Percentiles rank a stretch among this genome's conserved stretches.
Conservation (phyloP, 1,139 yeast genomes). For the Protomyces gravidus region DNA sequence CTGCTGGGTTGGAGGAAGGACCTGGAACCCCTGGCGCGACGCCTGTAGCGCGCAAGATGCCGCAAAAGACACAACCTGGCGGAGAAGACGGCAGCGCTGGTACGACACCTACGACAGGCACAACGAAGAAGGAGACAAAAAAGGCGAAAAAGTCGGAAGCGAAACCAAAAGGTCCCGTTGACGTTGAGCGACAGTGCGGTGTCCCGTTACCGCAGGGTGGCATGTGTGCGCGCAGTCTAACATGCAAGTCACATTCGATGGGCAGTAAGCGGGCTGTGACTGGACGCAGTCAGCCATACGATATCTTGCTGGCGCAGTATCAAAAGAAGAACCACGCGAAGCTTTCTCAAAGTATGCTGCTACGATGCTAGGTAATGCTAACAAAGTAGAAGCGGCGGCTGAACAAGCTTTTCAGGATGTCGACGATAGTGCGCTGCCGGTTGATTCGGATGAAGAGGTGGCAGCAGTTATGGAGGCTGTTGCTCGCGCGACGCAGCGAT, state of each 20-base stretch:
- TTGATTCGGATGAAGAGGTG: slow-evolving; percentile 83
- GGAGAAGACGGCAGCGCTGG: background rate
- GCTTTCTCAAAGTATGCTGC: slow-evolving; percentile 46
- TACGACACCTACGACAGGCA: background rate
- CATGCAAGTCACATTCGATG: slow-evolving; percentile 97
- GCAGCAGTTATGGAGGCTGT: slow-evolving; percentile 92
- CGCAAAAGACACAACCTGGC: background rate
- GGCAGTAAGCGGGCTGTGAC: slow-evolving; percentile 94
- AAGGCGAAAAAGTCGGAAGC: slow-evolving; percentile 22
- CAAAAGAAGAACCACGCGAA: slow-evolving; percentile 84
- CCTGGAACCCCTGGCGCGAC: background rate
- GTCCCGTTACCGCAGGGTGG: slow-evolving; percentile 90
- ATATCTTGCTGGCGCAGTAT: slow-evolving; percentile 76
- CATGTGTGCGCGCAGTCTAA: slow-evolving; percentile 85
- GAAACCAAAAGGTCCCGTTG: slow-evolving; percentile 47
- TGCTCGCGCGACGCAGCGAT: slow-evolving; percentile 43
- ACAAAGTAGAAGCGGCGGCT: slow-evolving; percentile 27
- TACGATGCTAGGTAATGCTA: slow-evolving; percentile 38
- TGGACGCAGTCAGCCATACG: slow-evolving; percentile 91
- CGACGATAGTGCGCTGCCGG: slow-evolving; percentile 35
- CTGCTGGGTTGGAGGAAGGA: background rate
- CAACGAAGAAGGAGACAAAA: slow-evolving; percentile 12
- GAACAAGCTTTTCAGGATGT: slow-evolving; percentile 34
- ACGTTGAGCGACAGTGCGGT: slow-evolving; percentile 94
- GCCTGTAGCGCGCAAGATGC: background rate